Evolutionary conservation across 164 flowering plant species (phyloP).

Genomic region (Cinnamomum micranthum): DNA sequence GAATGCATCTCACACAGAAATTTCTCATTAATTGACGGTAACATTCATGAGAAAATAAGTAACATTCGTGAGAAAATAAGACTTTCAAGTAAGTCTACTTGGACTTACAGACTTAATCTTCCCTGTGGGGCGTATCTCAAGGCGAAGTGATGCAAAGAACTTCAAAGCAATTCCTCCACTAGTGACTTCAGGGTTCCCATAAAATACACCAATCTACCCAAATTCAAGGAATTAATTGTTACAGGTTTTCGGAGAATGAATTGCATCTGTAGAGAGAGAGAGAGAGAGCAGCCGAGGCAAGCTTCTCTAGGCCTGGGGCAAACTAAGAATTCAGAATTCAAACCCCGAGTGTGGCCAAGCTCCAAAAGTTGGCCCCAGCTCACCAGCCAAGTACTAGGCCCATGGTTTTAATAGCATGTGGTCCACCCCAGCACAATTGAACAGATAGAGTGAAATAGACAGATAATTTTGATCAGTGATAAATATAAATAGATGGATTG

Average conservation of each 20-base stretch:
- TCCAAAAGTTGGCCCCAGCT: no score
- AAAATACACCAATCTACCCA: constrained; percentile 87
- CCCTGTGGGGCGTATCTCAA: constrained; percentile 90
- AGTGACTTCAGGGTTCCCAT: constrained; percentile 99
- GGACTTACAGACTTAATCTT: constrained; percentile 94
- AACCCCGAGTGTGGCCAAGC: no score
- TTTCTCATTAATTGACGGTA: neutral
- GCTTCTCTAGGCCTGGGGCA: no score
- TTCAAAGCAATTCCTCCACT: constrained; percentile 98
- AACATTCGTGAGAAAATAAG: neutral
- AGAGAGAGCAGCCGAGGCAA: constrained; percentile 14
- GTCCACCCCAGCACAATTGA: no score
- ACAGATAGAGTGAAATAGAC: no score
- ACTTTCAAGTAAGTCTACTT: constrained; percentile 3
- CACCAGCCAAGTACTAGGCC: no score
- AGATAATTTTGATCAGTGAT: no score
- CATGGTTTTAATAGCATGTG: no score
- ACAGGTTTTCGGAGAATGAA: neutral
- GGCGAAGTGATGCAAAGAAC: constrained; percentile 96
- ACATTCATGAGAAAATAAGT: neutral
- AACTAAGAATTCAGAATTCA: no score
- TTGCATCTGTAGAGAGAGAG: neutral
- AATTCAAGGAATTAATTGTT: neutral
- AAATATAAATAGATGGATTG: no score
- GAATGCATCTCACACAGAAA: neutral